Evolutionary conservation across 2,329 filamentous ascomycete species (phyloP).

Genomic region (Microdochium trichocladiopsis): DNA sequence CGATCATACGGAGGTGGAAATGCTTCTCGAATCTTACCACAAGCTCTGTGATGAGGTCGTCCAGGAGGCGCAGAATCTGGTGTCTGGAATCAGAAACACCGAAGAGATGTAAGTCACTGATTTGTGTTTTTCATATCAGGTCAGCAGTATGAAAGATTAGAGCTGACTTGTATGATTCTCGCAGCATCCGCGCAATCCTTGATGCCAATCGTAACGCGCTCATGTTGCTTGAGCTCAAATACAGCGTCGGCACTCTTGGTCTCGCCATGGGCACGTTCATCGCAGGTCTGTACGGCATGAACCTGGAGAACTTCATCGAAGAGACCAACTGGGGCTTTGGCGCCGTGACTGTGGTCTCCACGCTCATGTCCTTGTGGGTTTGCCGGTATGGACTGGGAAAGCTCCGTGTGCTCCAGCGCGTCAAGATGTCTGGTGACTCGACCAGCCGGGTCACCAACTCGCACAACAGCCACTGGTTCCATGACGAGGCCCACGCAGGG

Average conservation of each 20-base stretch:
- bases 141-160: background rate
- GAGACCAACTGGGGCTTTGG: slow-evolving; percentile 84
- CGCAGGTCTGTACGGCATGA: slow-evolving; percentile 99
- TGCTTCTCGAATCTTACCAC: slow-evolving; percentile 94
- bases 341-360: slow-evolving; percentile 64
- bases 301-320: slow-evolving; percentile 97
- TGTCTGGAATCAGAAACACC: slow-evolving; percentile 92
- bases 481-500: slow-evolving; percentile 41
- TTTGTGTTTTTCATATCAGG: background rate
- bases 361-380: slow-evolving; percentile 67
- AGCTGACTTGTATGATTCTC: slow-evolving; percentile 12
- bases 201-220: slow-evolving; percentile 97
- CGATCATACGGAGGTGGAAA: slow-evolving; percentile 94
- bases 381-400: slow-evolving; percentile 79
- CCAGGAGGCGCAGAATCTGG: slow-evolving; percentile 86
- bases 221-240: slow-evolving; percentile 95
- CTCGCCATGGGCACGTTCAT: slow-evolving; percentile 91
- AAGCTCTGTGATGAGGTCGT: slow-evolving; percentile 98
- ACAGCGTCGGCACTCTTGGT: slow-evolving; percentile 91
- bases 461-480: slow-evolving; percentile 30
- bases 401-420: slow-evolving; percentile 76
- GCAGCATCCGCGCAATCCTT: slow-evolving; percentile 86
- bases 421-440: slow-evolving; percentile 66
- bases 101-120: slow-evolving; percentile 77
- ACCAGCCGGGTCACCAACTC: slow-evolving; percentile 7